Evolutionary conservation across 2,329 filamentous ascomycete species (phyloP).

Genomic region (Epichloe baconii): DNA sequence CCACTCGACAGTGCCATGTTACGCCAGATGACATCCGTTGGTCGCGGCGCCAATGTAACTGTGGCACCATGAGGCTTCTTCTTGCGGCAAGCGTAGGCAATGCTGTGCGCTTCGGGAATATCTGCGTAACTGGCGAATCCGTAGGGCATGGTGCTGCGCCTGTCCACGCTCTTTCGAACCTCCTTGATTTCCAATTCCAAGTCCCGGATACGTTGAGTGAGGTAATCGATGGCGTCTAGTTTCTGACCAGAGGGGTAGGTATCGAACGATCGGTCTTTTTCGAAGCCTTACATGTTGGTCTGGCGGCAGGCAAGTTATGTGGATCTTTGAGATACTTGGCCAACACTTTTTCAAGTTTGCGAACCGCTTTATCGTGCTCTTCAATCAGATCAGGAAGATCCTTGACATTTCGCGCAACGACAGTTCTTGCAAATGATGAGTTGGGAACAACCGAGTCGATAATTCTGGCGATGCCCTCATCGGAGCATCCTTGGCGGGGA

Average conservation of each 20-base stretch:
- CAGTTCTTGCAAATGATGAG: conserved; percentile 64
- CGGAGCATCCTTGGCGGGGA: conserved; percentile 59
- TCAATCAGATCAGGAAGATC: conserved; percentile 75
- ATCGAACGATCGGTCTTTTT: conserved; percentile 61
- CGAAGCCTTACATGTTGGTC: conserved; percentile 67
- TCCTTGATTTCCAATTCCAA: conserved; percentile 78
- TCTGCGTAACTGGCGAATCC: conserved; percentile 90
- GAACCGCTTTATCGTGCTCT: conserved; percentile 69
- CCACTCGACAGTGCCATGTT: conserved; percentile 66
- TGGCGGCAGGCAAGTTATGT: conserved; percentile 57
- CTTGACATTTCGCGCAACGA: conserved; percentile 84
- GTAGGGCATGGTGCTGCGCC: conserved; percentile 76
- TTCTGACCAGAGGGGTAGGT: conserved; percentile 57
- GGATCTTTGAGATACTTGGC: conserved; percentile 89
- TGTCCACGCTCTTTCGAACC: conserved; percentile 69
- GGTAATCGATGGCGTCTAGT: conserved; percentile 87
- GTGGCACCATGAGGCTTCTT: conserved; percentile 71
- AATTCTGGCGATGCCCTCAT: conserved; percentile 77
- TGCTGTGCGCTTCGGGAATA: conserved; percentile 76
- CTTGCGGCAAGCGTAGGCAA: conserved; percentile 68
- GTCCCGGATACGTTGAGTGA: conserved; percentile 70
- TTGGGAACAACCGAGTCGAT: conserved; percentile 70
- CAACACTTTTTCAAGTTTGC: conserved; percentile 68
- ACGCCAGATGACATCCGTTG: conserved; percentile 91
- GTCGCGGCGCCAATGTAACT: conserved; percentile 67